Evolutionary conservation across 2,329 filamentous ascomycete genomes (phyloP).

Genomic region (Diaporthe citri): DNA sequence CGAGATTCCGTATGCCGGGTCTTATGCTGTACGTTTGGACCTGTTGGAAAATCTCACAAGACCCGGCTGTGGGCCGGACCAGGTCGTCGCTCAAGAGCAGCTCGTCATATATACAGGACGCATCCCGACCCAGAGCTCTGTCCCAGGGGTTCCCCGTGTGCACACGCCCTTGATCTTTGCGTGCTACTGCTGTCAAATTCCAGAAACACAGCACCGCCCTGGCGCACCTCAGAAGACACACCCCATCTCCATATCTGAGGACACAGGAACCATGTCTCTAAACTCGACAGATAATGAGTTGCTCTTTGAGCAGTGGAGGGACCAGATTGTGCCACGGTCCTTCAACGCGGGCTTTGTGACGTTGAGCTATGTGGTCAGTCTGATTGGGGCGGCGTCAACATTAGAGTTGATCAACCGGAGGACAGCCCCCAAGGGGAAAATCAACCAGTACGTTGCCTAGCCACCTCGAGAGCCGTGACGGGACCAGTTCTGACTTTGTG

Average conservation of each 20-base stretch:
- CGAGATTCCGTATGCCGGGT: conserved; percentile 14
- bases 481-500: neutral
- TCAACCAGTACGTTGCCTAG: conserved; percentile 70
- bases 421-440: conserved; percentile 75
- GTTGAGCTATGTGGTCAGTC: conserved; percentile 81
- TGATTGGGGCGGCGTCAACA: conserved; percentile 82
- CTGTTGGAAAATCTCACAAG: conserved; percentile 10
- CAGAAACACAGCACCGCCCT: neutral
- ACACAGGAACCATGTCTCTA: conserved; percentile 28
- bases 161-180: neutral
- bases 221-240: neutral
- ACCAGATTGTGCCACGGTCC: conserved; percentile 59
- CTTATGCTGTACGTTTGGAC: conserved; percentile 30
- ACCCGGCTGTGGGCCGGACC: neutral
- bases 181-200: neutral
- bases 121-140: neutral
- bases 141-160: neutral
- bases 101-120: conserved; percentile 17
- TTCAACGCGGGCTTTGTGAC: conserved; percentile 74
- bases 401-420: conserved; percentile 85
- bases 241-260: neutral
- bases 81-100: neutral
- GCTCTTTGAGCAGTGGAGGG: conserved; percentile 58
- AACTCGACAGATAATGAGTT: neutral
- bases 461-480: neutral